Evolutionary conservation across 345 rosid genomes (phyloP).

Genomic region (Eucalyptus sp.): DNA sequence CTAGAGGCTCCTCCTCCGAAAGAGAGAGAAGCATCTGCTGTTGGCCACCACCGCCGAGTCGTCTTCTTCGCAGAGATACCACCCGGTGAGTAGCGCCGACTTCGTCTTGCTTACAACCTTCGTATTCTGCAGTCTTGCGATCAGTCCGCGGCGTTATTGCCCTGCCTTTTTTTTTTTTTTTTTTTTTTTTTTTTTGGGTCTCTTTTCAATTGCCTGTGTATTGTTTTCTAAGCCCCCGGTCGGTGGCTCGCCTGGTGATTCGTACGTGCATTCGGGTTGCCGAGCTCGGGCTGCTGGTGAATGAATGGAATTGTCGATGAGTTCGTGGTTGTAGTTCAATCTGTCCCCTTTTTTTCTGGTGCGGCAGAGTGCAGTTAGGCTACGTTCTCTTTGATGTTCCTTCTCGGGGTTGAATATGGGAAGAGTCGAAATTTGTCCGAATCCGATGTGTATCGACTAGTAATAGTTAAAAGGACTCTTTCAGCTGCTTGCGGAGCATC

Average conservation of each 20-base stretch:
- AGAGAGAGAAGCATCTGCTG: not conserved
- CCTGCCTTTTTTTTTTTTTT: not conserved
- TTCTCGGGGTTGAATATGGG: not conserved
- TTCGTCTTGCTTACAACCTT: rapidly evolving
- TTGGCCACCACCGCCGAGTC: not conserved
- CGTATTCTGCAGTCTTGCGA: not conserved
- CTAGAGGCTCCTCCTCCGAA: not conserved
- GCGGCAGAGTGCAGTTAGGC: not conserved
- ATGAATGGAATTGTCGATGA: not conserved
- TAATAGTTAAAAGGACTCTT: not conserved
- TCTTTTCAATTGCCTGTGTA: not conserved
- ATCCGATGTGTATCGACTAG: not conserved
- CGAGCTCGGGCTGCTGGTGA: not conserved
- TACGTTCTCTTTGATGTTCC: not conserved
- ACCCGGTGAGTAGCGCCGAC: not conserved
- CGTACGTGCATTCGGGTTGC: not conserved
- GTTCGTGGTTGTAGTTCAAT: not conserved
- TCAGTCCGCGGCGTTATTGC: not conserved
- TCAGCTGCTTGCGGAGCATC: not conserved
- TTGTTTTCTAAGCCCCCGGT: not conserved
- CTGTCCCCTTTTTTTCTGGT: not conserved
- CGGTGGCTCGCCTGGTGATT: not conserved
- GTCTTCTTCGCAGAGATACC: not conserved
- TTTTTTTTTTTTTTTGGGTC: no score
- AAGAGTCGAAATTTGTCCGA: not conserved